Evolutionary conservation across 2,329 filamentous ascomycete genomes (phyloP).

Genomic region (Hymenoscyphus occultus): DNA sequence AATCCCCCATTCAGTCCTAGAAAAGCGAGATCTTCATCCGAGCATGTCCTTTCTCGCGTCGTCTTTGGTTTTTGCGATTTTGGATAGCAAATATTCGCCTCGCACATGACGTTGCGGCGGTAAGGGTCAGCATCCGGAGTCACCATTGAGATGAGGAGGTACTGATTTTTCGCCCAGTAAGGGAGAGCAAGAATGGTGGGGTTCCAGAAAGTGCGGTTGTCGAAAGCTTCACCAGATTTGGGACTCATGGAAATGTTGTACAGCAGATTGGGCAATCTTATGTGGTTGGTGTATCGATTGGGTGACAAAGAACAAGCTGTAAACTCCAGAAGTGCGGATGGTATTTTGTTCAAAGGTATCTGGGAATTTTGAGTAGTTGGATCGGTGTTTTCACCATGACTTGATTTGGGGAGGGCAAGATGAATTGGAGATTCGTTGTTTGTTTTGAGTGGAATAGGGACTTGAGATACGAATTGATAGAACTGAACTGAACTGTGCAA

Average conservation of each 20-base stretch:
- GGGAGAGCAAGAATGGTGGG: slow-evolving; percentile 41
- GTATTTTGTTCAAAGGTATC: slow-evolving; percentile 5
- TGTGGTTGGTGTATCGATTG: slow-evolving; percentile 37
- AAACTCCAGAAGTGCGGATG: slow-evolving; percentile 18
- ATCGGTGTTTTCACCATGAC: background rate
- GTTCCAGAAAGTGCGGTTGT: slow-evolving; percentile 38
- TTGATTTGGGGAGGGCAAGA: background rate
- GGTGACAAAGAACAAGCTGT: slow-evolving; percentile 21
- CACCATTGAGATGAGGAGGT: slow-evolving; percentile 39
- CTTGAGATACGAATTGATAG: background rate
- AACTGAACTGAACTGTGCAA: background rate
- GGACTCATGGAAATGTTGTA: slow-evolving; percentile 39
- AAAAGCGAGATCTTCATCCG: slow-evolving; percentile 33
- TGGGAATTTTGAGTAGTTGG: background rate
- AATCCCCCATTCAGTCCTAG: slow-evolving; percentile 38
- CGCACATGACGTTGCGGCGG: slow-evolving; percentile 40
- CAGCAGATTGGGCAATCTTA: slow-evolving; percentile 35
- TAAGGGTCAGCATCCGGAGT: slow-evolving; percentile 36
- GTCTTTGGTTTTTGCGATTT: slow-evolving; percentile 15
- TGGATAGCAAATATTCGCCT: slow-evolving; percentile 39
- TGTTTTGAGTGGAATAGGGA: background rate
- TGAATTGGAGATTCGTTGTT: background rate
- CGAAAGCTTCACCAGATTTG: slow-evolving; percentile 18
- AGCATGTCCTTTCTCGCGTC: slow-evolving; percentile 33
- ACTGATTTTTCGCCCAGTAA: slow-evolving; percentile 39